Percentiles rank a stretch among this genome's conserved stretches.
Evolutionary conservation across 768 basidiomycete genomes (phyloP).

Genomic region (Ephemerocybe angulata): DNA sequence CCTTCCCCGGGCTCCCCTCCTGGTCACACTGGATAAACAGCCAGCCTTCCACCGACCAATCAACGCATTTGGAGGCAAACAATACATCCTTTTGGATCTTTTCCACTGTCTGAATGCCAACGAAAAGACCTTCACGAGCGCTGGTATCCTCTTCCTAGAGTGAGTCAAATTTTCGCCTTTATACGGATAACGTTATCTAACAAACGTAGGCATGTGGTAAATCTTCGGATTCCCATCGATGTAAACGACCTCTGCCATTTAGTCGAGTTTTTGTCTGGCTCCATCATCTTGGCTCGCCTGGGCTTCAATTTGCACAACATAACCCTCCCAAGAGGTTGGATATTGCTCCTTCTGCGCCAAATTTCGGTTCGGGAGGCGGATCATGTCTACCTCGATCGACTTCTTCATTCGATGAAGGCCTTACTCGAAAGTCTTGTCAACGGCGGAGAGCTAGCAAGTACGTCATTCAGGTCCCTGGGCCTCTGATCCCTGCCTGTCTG

Average conservation of each 20-base stretch:
- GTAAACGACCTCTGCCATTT: slow-evolving; percentile 48
- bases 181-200: not conserved
- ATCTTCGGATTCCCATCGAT: slow-evolving; percentile 35
- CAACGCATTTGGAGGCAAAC: not conserved
- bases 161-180: slow-evolving; percentile 21
- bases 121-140: slow-evolving; percentile 20
- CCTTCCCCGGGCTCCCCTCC: slow-evolving; percentile 24
- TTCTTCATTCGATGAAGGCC: not conserved
- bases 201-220: slow-evolving; percentile 41
- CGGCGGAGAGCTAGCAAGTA: not conserved
- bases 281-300: slow-evolving; percentile 31
- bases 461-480: not conserved
- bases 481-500: not conserved
- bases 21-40: slow-evolving; percentile 17
- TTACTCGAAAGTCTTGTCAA: not conserved
- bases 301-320: slow-evolving; percentile 36
- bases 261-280: slow-evolving; percentile 45
- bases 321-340: slow-evolving; percentile 55
- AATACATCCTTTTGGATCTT: slow-evolving; percentile 21
- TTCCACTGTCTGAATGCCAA: slow-evolving; percentile 23
- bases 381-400: not conserved
- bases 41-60: not conserved
- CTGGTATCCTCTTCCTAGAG: slow-evolving; percentile 40
- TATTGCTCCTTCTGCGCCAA: slow-evolving; percentile 22
- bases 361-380: not conserved